phyloP scores from a whole-genome alignment of 2,329 filamentous ascomycete genomes.

The Pestalotiopsis sp. region DNA sequence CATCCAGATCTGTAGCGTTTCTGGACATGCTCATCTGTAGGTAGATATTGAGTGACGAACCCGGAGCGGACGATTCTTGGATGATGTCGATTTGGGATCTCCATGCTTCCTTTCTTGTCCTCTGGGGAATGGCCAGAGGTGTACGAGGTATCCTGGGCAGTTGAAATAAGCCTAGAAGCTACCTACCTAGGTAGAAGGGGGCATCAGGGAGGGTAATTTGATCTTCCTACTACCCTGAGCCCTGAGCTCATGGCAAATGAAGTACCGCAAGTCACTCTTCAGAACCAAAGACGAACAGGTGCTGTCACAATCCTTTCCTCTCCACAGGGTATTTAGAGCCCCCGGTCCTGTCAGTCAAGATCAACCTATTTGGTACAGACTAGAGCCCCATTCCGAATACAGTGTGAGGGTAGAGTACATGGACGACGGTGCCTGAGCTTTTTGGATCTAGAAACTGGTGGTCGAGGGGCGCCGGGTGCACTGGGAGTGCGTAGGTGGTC shows the following conservation, averaged over 20 bases:
- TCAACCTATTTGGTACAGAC: not conserved
- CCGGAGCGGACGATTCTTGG: not conserved
- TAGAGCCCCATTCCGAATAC: not conserved
- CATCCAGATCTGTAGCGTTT: too few species aligned
- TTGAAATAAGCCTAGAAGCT: not conserved
- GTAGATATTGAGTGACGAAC: not conserved
- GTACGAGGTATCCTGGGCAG: not conserved
- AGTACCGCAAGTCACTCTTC: not conserved
- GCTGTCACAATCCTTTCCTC: not conserved
- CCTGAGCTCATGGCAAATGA: not conserved
- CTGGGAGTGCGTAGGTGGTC: not conserved
- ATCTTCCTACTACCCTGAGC: not conserved
- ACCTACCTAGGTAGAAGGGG: not conserved
- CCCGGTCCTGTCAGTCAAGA: not conserved
- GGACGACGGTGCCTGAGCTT: not conserved
- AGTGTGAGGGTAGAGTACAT: not conserved
- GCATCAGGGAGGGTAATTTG: not conserved
- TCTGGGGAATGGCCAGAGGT: not conserved
- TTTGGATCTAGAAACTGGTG: not conserved
- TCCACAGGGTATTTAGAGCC: not conserved
- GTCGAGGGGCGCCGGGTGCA: too few species aligned
- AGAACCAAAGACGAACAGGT: not conserved
- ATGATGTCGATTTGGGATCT: not conserved
- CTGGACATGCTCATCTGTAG: too few species aligned
- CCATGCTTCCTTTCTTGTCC: not conserved